Percentiles rank a stretch among this genome's conserved stretches.
phyloP scores from a whole-genome alignment of 306 rosid genomes.

The Castanea sativa region DNA sequence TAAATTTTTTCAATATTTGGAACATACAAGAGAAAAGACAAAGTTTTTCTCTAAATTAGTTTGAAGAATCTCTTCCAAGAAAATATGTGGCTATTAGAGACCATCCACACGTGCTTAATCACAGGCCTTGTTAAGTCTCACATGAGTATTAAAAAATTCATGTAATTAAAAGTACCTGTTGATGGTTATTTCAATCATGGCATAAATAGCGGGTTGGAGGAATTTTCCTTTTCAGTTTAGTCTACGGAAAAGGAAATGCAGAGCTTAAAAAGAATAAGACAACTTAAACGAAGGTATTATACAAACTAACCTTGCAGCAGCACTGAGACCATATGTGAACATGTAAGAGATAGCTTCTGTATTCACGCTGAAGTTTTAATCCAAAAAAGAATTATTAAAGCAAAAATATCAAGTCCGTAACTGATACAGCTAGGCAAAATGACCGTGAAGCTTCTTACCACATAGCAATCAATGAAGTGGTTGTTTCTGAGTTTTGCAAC shows the following conservation, averaged over 20 bases:
- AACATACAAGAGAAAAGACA: not conserved
- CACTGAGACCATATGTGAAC: slow-evolving; percentile 73
- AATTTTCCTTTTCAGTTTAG: too few relatives aligned
- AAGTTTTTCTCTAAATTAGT: too few relatives aligned
- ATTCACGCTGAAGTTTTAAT: slow-evolving; percentile 44
- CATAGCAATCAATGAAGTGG: slow-evolving; percentile 77
- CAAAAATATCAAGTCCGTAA: not conserved
- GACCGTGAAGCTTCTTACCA: slow-evolving; percentile 54
- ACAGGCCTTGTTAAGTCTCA: too few relatives aligned
- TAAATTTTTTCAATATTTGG: not conserved
- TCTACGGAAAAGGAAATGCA: too few relatives aligned
- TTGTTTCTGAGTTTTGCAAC: slow-evolving; percentile 54
- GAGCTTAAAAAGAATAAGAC: not conserved
- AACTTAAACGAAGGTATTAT: not conserved
- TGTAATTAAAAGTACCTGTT: too few relatives aligned
- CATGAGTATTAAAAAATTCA: too few relatives aligned
- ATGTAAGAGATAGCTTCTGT: slow-evolving; percentile 64
- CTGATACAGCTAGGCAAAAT: not conserved
- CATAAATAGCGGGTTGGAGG: too few relatives aligned
- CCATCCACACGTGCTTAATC: too few relatives aligned
- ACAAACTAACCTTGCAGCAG: slow-evolving; percentile 67
- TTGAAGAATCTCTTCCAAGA: too few relatives aligned
- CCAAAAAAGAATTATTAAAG: not conserved
- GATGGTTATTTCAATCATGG: too few relatives aligned
- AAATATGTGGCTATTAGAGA: too few relatives aligned